Percentiles rank a stretch among this genome's conserved stretches.
These are phyloP conservation scores for Vaccinium myrtillus DNA, from an alignment of 148 eudicot species.

Conservation along the genomic window DNA sequence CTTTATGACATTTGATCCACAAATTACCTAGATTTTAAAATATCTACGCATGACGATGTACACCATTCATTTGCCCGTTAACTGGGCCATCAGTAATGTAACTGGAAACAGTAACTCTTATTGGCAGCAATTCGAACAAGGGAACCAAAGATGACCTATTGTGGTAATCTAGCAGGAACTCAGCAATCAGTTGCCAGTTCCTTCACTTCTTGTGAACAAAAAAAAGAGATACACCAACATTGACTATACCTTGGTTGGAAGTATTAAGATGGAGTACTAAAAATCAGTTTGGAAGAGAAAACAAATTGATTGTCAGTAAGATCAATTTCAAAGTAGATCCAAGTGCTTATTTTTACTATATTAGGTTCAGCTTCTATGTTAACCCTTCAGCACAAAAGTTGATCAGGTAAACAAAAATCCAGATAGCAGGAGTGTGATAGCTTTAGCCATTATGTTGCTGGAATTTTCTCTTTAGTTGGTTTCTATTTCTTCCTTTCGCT, in stretches of 20 bases:
- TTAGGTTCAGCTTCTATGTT: conserved; percentile 12
- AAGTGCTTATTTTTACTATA: neutral
- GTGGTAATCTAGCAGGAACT: neutral
- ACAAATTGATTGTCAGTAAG: neutral
- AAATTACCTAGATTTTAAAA: neutral
- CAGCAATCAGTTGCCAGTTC: neutral
- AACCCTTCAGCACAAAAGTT: neutral
- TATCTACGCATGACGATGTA: neutral
- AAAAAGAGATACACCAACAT: neutral
- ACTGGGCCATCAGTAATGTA: neutral
- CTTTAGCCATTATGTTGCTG: neutral
- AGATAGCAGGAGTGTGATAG: neutral
- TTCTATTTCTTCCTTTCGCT: neutral
- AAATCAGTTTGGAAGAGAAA: neutral
- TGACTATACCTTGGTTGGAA: neutral
- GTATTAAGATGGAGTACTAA: neutral
- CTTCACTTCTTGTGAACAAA: neutral
- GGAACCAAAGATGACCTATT: neutral
- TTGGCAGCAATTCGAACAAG: neutral
- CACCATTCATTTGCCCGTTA: neutral
- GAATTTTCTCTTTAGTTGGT: neutral
- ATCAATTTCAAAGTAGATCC: neutral
- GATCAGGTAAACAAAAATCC: neutral
- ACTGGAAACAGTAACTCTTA: neutral
- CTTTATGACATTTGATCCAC: neutral